Evolutionary conservation across 805 yeast genomes (phyloP), one percentile per base, ranked within the genome.

Genomic region (Teunomyces tritomae): DNA sequence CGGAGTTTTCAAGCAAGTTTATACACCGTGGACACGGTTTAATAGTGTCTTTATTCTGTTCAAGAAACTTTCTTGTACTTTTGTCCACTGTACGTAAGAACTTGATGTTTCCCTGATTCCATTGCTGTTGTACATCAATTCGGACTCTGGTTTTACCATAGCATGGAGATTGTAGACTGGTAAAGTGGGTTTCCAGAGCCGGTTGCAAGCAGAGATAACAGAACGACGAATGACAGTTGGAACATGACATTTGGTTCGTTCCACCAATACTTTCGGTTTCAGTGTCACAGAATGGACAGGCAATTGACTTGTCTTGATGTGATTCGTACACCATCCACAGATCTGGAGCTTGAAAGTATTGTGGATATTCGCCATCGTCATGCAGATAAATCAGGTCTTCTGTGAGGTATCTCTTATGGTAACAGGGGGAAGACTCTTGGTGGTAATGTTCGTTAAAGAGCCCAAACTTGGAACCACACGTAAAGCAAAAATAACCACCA

Each of bases 1-100:
- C 13, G 29, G 4, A 7, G 17, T 37, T 37, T 24, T 37, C 40
- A 11, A 37, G 28, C 11, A 26, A 24, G 7, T 26, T 37, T 37
- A 20, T 37, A 20, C 40, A 37, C 26, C 40, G 20, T 11, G 40
- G 40, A 24, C 29, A 37, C 29, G 40, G 29, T 13, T 37, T 37
- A 8, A 37, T 26, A 6, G 16, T 26, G 20, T 26, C 28, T 16
- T 7, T 5, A 26, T 37, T 37, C 16, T 20, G 16, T 4, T 11
- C 14, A 13, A 37, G 27, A 24, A 37, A 37, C 17, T 8, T n/a
- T 20, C 40, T 37, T 20, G 40, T 24, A 6, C 13, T 16, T 13
- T n/a, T 37, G 13, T 37, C 40, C 5, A 37, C 13, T 4, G 28
- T 26, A 9, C 7, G 8, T 16, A 37, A 37, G 29, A 20, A 37